These are phyloP conservation scores for Coniochaeta ligniaria DNA, from an alignment of 2,329 filamentous ascomycete species.

Conservation along the genomic window DNA sequence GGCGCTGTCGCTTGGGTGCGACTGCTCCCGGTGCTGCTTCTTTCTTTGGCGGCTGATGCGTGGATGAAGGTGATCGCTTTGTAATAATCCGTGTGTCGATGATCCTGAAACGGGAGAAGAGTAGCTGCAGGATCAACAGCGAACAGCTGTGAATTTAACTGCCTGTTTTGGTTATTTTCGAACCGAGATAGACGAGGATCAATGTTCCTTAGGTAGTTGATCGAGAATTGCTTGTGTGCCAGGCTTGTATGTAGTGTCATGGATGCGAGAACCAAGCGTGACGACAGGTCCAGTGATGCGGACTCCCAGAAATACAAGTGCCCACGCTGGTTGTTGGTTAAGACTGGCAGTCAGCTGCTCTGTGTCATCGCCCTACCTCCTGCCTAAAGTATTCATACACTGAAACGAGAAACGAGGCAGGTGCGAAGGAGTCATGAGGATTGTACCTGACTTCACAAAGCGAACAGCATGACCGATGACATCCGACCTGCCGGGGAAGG, in stretches of 20 bases:
- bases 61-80: background rate
- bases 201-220: too few relatives aligned
- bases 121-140: too few relatives aligned
- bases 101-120: too few relatives aligned
- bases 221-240: too few relatives aligned
- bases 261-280: background rate
- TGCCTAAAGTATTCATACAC: background rate
- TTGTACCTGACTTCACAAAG: background rate
- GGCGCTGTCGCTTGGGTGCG: background rate
- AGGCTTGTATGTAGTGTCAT: too few relatives aligned
- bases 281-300: background rate
- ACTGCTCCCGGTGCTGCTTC: background rate
- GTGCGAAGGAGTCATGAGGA: background rate
- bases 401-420: background rate
- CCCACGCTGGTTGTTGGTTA: too few relatives aligned
- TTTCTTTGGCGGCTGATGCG: background rate
- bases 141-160: too few relatives aligned
- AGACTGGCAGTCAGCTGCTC: constrained; percentile 12
- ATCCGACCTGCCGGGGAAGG: background rate
- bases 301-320: background rate
- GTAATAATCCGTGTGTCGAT: too few relatives aligned
- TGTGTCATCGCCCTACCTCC: constrained; percentile 4
- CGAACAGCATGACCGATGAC: constrained; percentile 8
- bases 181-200: too few relatives aligned
- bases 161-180: too few relatives aligned